Percentiles rank a stretch among this genome's conserved stretches.
Conservation (phyloP, 108 stramenopile species). For the Nitzschia inconspicua region DNA sequence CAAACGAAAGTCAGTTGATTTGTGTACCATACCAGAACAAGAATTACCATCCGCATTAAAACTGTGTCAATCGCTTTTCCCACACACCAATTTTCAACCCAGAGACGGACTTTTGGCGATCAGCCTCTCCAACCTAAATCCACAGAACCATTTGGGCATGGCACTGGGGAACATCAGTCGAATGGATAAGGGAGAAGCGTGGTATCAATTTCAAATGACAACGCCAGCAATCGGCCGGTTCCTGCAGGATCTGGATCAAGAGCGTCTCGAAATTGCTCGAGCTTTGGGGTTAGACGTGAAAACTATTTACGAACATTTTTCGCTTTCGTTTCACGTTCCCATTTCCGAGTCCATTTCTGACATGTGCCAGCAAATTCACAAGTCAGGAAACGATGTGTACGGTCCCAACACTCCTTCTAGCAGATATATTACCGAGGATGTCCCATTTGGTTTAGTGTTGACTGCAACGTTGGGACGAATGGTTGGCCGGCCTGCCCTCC, state of each 20-base stretch:
- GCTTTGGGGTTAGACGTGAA: conserved; percentile 45
- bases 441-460: conserved; percentile 57
- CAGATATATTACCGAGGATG: conserved; percentile 67
- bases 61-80: conserved; percentile 42
- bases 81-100: conserved; percentile 31
- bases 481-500: conserved; percentile 40
- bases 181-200: conserved; percentile 65
- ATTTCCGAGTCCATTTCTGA: conserved; percentile 49
- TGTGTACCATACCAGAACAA: conserved; percentile 46
- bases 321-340: conserved; percentile 59
- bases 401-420: conserved; percentile 47
- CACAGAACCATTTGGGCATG: conserved; percentile 68
- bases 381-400: conserved; percentile 55
- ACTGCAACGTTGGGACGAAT: conserved; percentile 47
- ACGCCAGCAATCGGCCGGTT: conserved; percentile 59
- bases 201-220: conserved; percentile 61
- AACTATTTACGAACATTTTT: conserved; percentile 62
- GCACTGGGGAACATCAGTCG: conserved; percentile 63
- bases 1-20: conserved; percentile 48
- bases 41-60: background rate
- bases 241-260: conserved; percentile 56
- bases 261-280: conserved; percentile 55
- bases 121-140: conserved; percentile 63
- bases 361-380: conserved; percentile 66
- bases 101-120: conserved; percentile 61